phyloP scores from a whole-genome alignment of 1,284 basidiomycete species.

The Malassezia obtusa region DNA sequence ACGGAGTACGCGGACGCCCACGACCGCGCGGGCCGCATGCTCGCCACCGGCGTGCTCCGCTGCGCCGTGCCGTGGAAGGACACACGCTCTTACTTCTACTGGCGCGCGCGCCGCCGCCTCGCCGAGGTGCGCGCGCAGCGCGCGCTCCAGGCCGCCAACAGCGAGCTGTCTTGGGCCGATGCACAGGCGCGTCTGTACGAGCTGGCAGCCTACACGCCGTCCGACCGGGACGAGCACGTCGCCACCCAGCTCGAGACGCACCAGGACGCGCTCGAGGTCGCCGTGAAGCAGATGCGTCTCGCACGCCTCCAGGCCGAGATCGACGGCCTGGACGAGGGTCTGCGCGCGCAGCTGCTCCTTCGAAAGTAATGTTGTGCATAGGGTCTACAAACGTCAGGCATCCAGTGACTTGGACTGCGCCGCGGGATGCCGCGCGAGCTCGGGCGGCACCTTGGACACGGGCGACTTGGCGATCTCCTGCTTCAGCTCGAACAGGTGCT shows the following conservation, averaged over 20 bases:
- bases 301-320: constrained; percentile 37
- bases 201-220: constrained; percentile 17
- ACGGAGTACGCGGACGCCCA: constrained; percentile 92
- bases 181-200: constrained; percentile 29
- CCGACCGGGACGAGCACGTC: constrained; percentile 34
- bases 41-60: constrained; percentile 83
- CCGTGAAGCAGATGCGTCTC: constrained; percentile 30
- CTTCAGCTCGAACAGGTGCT: constrained; percentile 60
- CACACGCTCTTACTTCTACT: constrained; percentile 81
- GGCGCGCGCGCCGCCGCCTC: constrained; percentile 65
- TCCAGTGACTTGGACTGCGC: no score
- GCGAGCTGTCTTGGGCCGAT: constrained; percentile 35
- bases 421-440: constrained; percentile 33
- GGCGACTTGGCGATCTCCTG: constrained; percentile 36
- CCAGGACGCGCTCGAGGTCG: constrained; percentile 21
- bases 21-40: constrained; percentile 90
- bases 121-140: constrained; percentile 31
- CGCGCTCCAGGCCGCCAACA: constrained; percentile 39
- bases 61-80: constrained; percentile 61
- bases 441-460: constrained; percentile 25
- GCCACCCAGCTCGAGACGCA: constrained; percentile 38
- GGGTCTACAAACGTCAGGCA: no score
- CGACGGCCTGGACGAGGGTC: constrained; percentile 33
- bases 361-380: no score
- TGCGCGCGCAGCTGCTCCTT: constrained; percentile 21